Conservation (phyloP, 129 eudicot species). For the Pittosporum tobira region DNA sequence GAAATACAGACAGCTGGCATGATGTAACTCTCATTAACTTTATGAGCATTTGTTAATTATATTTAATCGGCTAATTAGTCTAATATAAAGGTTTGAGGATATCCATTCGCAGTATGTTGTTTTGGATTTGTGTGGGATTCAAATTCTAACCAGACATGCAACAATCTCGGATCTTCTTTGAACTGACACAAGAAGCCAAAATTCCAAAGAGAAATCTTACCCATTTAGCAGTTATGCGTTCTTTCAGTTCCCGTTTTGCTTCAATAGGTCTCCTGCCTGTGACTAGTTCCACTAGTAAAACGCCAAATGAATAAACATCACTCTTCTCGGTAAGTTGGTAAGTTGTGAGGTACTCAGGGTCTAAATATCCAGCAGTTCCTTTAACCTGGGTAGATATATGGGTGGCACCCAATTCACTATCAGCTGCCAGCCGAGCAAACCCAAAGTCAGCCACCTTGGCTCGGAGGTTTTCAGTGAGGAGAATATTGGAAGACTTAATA, state of each 20-base stretch:
- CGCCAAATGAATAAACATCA: slow-evolving; percentile 93
- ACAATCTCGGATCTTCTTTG: not conserved
- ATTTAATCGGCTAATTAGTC: no score
- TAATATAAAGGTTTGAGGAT: no score
- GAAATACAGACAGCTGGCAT: no score
- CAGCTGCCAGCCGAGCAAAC: slow-evolving; percentile 70
- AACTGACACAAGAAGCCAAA: not conserved
- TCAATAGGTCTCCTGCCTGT: slow-evolving; percentile 92
- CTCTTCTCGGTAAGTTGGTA: slow-evolving; percentile 89
- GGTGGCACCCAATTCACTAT: slow-evolving; percentile 56
- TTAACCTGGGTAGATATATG: slow-evolving; percentile 97
- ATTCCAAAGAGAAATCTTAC: slow-evolving; percentile 27
- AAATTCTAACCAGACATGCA: not conserved
- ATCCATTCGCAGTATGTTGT: no score
- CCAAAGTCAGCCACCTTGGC: slow-evolving; percentile 98
- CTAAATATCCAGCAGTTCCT: slow-evolving; percentile 98
- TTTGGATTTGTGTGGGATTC: no score
- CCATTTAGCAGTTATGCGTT: slow-evolving; percentile 83
- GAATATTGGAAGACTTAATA: slow-evolving; percentile 90
- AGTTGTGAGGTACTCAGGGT: slow-evolving; percentile 83
- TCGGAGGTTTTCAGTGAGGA: slow-evolving; percentile 63
- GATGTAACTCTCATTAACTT: no score
- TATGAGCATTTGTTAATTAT: no score
- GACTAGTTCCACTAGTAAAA: slow-evolving; percentile 78
- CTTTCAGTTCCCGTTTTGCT: slow-evolving; percentile 48